Evolutionary conservation across 2,329 filamentous ascomycete species (phyloP), one percentile per base, ranked within the genome.

Genomic region (Chaetomium olivaceum): DNA sequence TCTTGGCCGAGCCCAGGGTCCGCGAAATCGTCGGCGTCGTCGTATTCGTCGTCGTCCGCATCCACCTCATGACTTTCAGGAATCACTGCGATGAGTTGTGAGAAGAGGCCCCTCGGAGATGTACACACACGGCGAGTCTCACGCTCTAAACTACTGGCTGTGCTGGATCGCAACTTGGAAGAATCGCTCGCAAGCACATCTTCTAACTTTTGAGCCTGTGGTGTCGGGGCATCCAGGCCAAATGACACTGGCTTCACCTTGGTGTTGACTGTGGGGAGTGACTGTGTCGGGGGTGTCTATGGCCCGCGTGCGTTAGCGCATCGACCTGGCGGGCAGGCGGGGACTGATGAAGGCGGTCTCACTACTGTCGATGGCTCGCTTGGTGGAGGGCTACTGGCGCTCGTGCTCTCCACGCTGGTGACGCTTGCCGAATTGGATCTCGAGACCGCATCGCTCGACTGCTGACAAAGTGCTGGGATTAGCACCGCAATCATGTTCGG

Each of bases 81-180:
- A 46, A 87, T 87, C 73, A 87, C 85, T 86, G 69, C 43, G 36
- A n/a, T 33, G 61, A 46, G 21, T 19, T 25, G 64, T 67, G 48
- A 70, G 67, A 64, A 33, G 25, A 25, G 16, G 4, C 2, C 1
- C 6, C 21, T 57, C 9, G n/a, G 3, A 60, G 1, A 36, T 2
- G 46, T 54, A 4, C 1, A 19, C 4, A 39, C 19, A 19, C 39
- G 9, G 23, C 2, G 14, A 43, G 48, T 6, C 82, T 73, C 78
- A 95, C 92, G 89, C 80, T 93, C 91, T 63, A 96, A 85, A 74
- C 89, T 93, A 71, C 85, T 89, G n/a, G 86, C 83, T 68, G 88
- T 89, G 74, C 87, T 89, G 6, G 88, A 88, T 25, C 89, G 86
- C 63, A 84, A 75, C 71, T 81, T 84, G 67, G 77, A 83, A 68